Evolutionary conservation across 2,329 filamentous ascomycete species (phyloP).

Genomic region (Epichloe elymi): DNA sequence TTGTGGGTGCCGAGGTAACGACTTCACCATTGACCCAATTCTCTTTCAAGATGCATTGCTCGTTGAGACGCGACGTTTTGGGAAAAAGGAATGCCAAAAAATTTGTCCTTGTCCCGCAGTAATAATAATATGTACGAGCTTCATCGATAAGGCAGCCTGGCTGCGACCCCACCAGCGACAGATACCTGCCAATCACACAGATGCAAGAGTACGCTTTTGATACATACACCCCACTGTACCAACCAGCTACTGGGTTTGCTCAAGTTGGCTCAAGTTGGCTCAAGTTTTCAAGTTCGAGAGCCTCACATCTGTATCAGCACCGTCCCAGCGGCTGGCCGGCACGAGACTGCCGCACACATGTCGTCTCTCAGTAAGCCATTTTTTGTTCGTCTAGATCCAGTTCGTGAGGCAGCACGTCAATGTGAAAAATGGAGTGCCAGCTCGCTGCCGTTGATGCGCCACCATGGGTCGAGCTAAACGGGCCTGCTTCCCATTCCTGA

Average conservation of each 20-base stretch:
- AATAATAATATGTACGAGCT: neutral
- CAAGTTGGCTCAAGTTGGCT: too few relatives aligned
- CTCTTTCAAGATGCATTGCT: neutral
- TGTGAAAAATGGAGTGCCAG: neutral
- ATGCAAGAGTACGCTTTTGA: too few relatives aligned
- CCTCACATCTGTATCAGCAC: neutral
- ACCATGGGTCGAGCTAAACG: neutral
- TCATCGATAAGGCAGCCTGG: constrained; percentile 6
- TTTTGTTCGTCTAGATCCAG: neutral
- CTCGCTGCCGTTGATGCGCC: neutral
- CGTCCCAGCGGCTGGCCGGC: neutral
- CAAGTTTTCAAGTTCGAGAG: too few relatives aligned
- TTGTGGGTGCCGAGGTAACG: neutral
- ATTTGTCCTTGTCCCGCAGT: neutral
- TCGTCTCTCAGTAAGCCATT: constrained; percentile 6
- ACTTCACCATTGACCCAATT: neutral
- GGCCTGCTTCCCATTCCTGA: neutral
- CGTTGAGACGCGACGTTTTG: neutral
- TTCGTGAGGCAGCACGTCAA: neutral
- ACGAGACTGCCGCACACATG: neutral
- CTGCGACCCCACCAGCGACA: too few relatives aligned
- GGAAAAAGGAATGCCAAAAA: neutral
- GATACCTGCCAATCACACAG: too few relatives aligned
- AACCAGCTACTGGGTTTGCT: too few relatives aligned
- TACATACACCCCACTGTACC: too few relatives aligned